Evolutionary conservation across 208 protist genomes (phyloP).

Genomic region (Trypanosoma mega): DNA sequence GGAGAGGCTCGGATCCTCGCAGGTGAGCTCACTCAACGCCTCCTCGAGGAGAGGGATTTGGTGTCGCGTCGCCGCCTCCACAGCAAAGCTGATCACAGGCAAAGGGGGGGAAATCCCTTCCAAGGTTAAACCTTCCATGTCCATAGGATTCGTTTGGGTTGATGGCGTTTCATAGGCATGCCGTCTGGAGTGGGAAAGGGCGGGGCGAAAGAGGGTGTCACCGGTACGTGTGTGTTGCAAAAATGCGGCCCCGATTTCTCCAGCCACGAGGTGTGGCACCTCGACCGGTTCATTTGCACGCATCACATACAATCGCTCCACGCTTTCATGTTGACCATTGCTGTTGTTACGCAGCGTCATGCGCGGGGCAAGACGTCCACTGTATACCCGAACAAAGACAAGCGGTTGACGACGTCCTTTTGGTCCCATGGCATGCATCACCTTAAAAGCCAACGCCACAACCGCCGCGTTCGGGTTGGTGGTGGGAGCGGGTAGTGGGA

Average conservation of each 20-base stretch:
- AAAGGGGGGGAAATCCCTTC: conserved; percentile 93
- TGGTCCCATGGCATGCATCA: conserved; percentile 62
- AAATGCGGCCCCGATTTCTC: conserved; percentile 83
- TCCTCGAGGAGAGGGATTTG: conserved; percentile 88
- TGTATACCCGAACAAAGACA: conserved; percentile 93
- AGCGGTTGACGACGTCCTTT: conserved; percentile 78
- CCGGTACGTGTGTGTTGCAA: conserved; percentile 64
- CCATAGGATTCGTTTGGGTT: conserved; percentile 17
- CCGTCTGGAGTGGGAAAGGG: conserved; percentile 2
- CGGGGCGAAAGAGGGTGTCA: conserved; percentile 70
- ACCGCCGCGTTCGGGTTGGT: conserved; percentile 42
- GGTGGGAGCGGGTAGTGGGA: conserved; percentile 43
- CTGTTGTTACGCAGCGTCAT: conserved; percentile 73
- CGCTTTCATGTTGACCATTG: conserved; percentile 36
- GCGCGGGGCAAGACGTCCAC: conserved; percentile 65
- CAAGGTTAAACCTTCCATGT: conserved; percentile 60
- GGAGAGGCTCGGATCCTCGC: conserved; percentile 95
- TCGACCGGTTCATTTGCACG: conserved; percentile 78
- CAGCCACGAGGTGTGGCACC: conserved; percentile 67
- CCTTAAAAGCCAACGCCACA: conserved; percentile 93
- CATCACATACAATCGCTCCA: conserved; percentile 91
- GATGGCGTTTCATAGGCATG: background rate
- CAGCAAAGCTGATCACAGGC: conserved; percentile 95
- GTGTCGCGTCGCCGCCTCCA: conserved; percentile 88
- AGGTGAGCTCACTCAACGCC: conserved; percentile 90